Conservation (phyloP, 108 stramenopile species). For the Nitzschia sp. region DNA sequence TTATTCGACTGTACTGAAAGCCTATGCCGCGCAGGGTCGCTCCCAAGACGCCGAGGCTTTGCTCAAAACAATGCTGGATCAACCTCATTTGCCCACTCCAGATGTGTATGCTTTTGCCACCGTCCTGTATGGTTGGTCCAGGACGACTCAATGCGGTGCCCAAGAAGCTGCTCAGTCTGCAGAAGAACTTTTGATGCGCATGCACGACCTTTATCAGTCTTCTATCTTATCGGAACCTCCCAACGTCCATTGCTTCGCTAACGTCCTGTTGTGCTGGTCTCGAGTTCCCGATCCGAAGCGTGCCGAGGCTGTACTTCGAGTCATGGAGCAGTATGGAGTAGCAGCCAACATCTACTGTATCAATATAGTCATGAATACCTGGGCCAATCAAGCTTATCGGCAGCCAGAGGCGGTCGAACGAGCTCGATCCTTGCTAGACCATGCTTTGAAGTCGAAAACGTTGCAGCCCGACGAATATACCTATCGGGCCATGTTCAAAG, state of each 20-base stretch:
- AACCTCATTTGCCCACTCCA: conserved; percentile 24
- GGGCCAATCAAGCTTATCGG: conserved; percentile 50
- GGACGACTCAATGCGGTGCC: not conserved
- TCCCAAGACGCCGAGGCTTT: conserved; percentile 46
- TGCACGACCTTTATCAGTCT: conserved; percentile 19
- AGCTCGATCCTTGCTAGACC: conserved; percentile 6
- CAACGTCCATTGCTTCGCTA: conserved; percentile 65
- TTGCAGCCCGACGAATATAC: conserved; percentile 28
- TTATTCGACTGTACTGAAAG: conserved; percentile 54
- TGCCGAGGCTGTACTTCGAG: conserved; percentile 35
- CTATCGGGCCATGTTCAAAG: conserved; percentile 33
- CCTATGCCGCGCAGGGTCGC: conserved; percentile 46
- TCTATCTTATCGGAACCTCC: conserved; percentile 35
- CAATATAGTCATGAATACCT: conserved; percentile 71
- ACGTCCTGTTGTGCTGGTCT: conserved; percentile 62
- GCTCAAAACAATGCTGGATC: conserved; percentile 36
- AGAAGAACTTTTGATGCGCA: conserved; percentile 30
- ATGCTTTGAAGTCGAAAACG: conserved; percentile 4
- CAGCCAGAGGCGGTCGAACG: conserved; percentile 28
- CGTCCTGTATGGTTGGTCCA: conserved; percentile 54
- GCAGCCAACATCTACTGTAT: conserved; percentile 45
- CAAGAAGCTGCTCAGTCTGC: conserved; percentile 31
- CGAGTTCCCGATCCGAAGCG: conserved; percentile 23
- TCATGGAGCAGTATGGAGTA: conserved; percentile 33
- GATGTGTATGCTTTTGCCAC: conserved; percentile 70